Conservation (phyloP, 306 rosid species). For the Cucurbita moschata region DNA sequence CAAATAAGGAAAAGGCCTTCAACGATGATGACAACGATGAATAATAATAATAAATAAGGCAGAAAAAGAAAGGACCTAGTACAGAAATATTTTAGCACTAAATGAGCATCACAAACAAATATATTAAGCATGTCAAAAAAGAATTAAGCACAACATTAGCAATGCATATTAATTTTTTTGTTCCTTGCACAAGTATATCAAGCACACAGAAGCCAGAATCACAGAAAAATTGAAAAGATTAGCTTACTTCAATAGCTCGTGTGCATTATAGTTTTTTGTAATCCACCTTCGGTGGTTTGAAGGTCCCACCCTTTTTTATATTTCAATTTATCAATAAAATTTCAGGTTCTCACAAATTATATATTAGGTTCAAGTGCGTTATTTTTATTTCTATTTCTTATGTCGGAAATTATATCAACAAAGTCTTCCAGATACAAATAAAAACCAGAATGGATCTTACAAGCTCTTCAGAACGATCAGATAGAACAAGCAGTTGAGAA, state of each 20-base stretch:
- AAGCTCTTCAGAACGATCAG: constrained; percentile 79
- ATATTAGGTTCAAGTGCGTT: not conserved
- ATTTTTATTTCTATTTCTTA: not conserved
- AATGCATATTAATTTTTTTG: not conserved
- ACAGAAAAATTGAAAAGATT: too few species aligned
- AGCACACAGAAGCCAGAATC: too few species aligned
- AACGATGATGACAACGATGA: not conserved
- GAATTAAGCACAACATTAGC: not conserved
- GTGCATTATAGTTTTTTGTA: too few species aligned
- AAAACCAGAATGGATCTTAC: constrained; percentile 29
- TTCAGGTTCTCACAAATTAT: not conserved
- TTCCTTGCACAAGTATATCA: not conserved
- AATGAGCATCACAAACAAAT: not conserved
- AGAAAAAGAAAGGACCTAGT: not conserved
- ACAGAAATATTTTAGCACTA: not conserved
- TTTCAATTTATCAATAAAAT: too few species aligned
- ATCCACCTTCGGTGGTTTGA: too few species aligned
- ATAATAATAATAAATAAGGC: not conserved
- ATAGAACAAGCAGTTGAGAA: constrained; percentile 78
- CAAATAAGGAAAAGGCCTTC: not conserved
- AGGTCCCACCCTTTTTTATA: too few species aligned
- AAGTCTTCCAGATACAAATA: not conserved
- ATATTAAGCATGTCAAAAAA: not conserved
- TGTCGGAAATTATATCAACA: not conserved
- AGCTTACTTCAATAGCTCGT: too few species aligned